These are phyloP conservation scores for Backusella liffmaniae DNA, from an alignment of 192 early-diverging fungal species.

Conservation along the genomic window DNA sequence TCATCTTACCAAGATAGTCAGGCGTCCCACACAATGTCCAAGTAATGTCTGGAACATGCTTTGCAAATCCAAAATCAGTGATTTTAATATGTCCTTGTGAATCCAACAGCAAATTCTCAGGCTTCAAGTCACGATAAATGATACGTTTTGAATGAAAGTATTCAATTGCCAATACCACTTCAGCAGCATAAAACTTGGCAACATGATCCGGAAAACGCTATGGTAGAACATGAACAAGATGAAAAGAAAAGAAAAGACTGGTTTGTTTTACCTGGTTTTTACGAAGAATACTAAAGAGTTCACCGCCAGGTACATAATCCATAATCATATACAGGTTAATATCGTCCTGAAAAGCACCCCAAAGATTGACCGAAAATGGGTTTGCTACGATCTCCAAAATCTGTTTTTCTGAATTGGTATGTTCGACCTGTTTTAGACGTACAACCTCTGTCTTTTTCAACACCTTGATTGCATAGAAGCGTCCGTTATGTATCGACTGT, in stretches of 20 bases:
- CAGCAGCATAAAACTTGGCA: conserved; percentile 92
- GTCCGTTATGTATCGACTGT: conserved; percentile 60
- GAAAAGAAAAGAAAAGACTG: too few relatives aligned
- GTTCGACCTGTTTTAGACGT: conserved; percentile 83
- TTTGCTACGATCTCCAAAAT: conserved; percentile 67
- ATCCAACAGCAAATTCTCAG: conserved; percentile 86
- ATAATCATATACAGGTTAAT: conserved; percentile 89
- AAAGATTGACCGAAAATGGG: conserved; percentile 81
- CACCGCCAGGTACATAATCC: conserved; percentile 95
- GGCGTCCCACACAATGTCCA: conserved; percentile 98
- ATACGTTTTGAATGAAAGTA: conserved; percentile 90
- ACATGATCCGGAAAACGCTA: conserved; percentile 90
- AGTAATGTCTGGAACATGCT: conserved; percentile 62
- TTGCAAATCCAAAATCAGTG: conserved; percentile 98
- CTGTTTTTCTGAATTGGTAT: conserved; percentile 80
- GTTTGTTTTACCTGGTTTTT: conserved; percentile 57
- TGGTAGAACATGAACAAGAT: conserved; percentile 18
- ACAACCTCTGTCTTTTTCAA: conserved; percentile 81
- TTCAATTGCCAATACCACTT: conserved; percentile 90
- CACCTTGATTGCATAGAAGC: conserved; percentile 85
- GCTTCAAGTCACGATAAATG: conserved; percentile 95
- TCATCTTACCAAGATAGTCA: conserved; percentile 67
- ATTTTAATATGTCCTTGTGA: conserved; percentile 91
- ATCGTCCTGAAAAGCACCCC: conserved; percentile 93
- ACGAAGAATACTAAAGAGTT: conserved; percentile 92